Conservation (phyloP, 495 filamentous ascomycete species). For the Aspergillus homomorphus region DNA sequence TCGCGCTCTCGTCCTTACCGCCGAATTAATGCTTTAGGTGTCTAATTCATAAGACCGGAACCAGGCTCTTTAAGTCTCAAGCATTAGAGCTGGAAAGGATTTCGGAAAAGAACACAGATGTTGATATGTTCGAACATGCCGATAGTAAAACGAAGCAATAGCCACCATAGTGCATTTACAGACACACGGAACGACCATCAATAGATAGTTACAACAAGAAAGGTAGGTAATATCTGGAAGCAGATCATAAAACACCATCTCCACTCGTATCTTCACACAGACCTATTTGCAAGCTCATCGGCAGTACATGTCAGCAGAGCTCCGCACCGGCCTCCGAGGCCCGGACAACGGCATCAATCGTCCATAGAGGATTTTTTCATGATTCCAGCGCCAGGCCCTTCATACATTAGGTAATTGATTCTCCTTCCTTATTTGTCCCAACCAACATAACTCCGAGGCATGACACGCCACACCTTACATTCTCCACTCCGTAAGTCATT, state of each 20-base stretch:
- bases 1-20: neutral
- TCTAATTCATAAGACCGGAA: too few species aligned
- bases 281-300: conserved; percentile 7
- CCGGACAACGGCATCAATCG: conserved; percentile 13
- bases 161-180: neutral
- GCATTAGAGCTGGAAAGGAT: too few species aligned
- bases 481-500: conserved; percentile 90
- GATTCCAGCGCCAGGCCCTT: conserved; percentile 6
- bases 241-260: conserved; percentile 11
- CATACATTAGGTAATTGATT: conserved; percentile 15
- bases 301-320: conserved; percentile 19
- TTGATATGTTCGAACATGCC: neutral
- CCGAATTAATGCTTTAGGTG: too few species aligned
- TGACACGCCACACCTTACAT: conserved; percentile 96
- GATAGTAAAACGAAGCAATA: neutral
- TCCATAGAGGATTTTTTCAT: conserved; percentile 5
- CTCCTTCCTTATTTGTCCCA: conserved; percentile 57
- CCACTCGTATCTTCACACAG: neutral
- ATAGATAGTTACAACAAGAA: conserved; percentile 32
- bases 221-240: conserved; percentile 8
- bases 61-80: too few species aligned
- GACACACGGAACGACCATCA: conserved; percentile 3
- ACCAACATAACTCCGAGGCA: conserved; percentile 87
- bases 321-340: neutral
- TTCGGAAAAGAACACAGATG: too few species aligned